A percentile compares a stretch with the other conserved stretches of the same genome.
phyloP scores from a whole-genome alignment of 2,329 filamentous ascomycete species.

The Incumbomyces lentus region DNA sequence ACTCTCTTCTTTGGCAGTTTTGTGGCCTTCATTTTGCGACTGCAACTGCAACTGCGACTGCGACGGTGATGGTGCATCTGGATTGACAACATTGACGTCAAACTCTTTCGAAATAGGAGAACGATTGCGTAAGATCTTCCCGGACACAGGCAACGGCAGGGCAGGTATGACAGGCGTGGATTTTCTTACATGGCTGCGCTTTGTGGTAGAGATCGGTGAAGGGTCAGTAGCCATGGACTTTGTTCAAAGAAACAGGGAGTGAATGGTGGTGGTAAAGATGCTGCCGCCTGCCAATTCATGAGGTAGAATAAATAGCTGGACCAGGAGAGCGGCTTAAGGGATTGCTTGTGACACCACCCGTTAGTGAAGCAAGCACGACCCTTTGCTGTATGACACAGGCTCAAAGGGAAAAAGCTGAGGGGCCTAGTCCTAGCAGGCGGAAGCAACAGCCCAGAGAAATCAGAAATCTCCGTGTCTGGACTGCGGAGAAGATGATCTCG shows the following conservation, averaged over 20 bases:
- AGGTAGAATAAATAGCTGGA: neutral
- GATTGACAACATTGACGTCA: neutral
- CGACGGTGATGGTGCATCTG: too few species aligned
- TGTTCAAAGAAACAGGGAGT: neutral
- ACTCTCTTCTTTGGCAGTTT: neutral
- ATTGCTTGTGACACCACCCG: neutral
- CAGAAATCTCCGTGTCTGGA: neutral
- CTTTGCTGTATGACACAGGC: neutral
- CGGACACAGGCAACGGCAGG: neutral
- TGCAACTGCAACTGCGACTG: too few species aligned
- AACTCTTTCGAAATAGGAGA: neutral
- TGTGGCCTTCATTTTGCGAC: neutral
- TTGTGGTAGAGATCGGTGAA: neutral
- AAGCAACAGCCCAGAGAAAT: neutral
- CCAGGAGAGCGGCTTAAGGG: neutral
- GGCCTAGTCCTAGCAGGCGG: neutral
- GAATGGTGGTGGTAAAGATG: constrained; percentile 1
- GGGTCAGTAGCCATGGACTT: constrained; percentile 4
- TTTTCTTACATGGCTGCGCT: constrained; percentile 1
- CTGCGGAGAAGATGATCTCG: neutral
- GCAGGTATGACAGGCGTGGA: constrained; percentile 4
- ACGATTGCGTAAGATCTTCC: neutral
- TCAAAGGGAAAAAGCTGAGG: constrained; percentile 1
- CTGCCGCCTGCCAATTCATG: neutral
- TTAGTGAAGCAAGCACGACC: constrained; percentile 4